Evolutionary conservation across 495 filamentous ascomycete species (phyloP).

Genomic region (Cryomyces antarcticus): DNA sequence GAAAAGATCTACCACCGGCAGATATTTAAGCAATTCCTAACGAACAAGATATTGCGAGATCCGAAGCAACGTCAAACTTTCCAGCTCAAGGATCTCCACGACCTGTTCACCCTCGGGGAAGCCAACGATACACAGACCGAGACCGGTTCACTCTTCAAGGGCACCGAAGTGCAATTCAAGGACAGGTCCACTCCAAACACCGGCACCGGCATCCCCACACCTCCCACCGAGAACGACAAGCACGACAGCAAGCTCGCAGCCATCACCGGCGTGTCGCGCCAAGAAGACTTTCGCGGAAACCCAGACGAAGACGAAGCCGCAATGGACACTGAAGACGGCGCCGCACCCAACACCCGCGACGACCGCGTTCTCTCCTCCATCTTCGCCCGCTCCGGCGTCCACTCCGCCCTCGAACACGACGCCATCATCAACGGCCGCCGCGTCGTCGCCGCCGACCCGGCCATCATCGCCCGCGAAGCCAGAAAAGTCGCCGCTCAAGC

Average conservation of each 20-base stretch:
- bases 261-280: conserved; percentile 35
- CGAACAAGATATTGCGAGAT: conserved; percentile 83
- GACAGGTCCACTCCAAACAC: conserved; percentile 15
- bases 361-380: conserved; percentile 68
- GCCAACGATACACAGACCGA: conserved; percentile 53
- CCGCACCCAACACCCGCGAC: conserved; percentile 14
- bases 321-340: conserved; percentile 11
- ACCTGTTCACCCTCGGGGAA: conserved; percentile 66
- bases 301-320: conserved; percentile 13
- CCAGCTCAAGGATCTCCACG: conserved; percentile 66
- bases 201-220: conserved; percentile 8
- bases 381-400: conserved; percentile 66
- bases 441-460: conserved; percentile 41
- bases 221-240: conserved; percentile 15
- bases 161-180: conserved; percentile 49
- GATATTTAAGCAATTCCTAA: conserved; percentile 90
- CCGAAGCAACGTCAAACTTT: conserved; percentile 78
- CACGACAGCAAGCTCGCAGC: conserved; percentile 1
- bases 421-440: conserved; percentile 55
- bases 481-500: conserved; percentile 58
- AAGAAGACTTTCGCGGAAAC: conserved; percentile 13
- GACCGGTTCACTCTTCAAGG: conserved; percentile 66
- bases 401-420: conserved; percentile 75
- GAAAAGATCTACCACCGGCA: conserved; percentile 98
- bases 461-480: conserved; percentile 64